phyloP scores from a whole-genome alignment of 1,284 basidiomycete species.

The Puccinia coronata region DNA sequence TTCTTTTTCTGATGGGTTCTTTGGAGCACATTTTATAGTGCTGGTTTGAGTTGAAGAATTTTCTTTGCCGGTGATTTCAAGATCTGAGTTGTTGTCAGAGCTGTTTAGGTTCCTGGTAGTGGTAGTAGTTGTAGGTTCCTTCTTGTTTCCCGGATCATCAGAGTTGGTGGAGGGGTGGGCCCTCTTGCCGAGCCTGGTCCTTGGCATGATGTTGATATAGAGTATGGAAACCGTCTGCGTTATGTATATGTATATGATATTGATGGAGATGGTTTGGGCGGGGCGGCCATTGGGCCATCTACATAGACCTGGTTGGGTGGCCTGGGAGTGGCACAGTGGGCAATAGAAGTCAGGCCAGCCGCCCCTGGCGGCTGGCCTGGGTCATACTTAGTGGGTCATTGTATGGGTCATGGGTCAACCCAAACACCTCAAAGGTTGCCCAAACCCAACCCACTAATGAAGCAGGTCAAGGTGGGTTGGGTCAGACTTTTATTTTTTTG shows the following conservation, averaged over 20 bases:
- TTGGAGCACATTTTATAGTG: neutral
- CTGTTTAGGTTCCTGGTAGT: neutral
- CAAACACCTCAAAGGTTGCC: neutral
- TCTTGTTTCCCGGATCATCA: neutral
- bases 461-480: too few species aligned
- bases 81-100: neutral
- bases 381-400: too few species aligned
- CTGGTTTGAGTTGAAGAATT: neutral
- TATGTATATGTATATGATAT: neutral
- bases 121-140: slow-evolving; percentile 2
- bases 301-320: too few species aligned
- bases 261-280: neutral
- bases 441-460: neutral
- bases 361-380: too few species aligned
- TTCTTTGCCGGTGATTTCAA: neutral
- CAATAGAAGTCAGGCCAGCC: too few species aligned
- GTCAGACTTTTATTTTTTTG: neutral
- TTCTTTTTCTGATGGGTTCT: neutral
- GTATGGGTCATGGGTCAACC: neutral
- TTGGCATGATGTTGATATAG: neutral
- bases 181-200: neutral
- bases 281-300: slow-evolving; percentile 4
- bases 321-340: too few species aligned
- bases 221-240: neutral
- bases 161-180: neutral